Conservation (phyloP, 352 stramenopile species). For the Pythium apleroticum region DNA sequence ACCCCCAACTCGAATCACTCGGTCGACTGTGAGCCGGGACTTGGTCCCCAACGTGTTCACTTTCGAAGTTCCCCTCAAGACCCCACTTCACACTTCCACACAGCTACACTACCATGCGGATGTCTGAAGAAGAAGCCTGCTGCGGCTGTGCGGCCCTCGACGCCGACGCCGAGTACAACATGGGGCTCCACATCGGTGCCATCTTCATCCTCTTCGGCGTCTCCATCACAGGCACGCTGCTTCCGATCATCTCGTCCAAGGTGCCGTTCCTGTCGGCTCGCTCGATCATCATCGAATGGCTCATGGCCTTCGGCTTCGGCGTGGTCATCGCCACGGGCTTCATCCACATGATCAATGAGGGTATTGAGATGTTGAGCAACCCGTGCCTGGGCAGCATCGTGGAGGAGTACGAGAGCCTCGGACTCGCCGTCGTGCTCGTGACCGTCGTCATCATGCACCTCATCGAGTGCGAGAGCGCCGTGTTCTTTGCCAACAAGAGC, state of each 20-base stretch:
- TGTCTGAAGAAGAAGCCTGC: conserved; percentile 23
- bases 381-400: conserved; percentile 49
- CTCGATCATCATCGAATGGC: conserved; percentile 45
- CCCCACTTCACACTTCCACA: not conserved
- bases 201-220: conserved; percentile 44
- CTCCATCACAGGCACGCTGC: conserved; percentile 36
- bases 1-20: too few relatives aligned
- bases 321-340: conserved; percentile 64
- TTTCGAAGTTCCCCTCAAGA: not conserved
- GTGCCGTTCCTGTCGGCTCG: conserved; percentile 36
- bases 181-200: conserved; percentile 44
- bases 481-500: conserved; percentile 42
- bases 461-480: conserved; percentile 56
- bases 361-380: conserved; percentile 49
- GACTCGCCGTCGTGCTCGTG: conserved; percentile 51
- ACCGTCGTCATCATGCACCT: conserved; percentile 66
- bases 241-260: conserved; percentile 48
- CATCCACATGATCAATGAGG: conserved; percentile 73
- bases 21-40: not conserved
- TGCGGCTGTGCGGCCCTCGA: conserved; percentile 45
- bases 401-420: conserved; percentile 51
- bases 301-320: conserved; percentile 59
- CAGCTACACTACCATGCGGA: not conserved
- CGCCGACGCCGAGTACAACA: conserved; percentile 45
- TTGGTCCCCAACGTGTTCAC: not conserved